Evolutionary conservation across 202 grass and related monocot genomes (phyloP), one percentile per base, ranked within the genome.

Genomic region (Panicum hallii): DNA sequence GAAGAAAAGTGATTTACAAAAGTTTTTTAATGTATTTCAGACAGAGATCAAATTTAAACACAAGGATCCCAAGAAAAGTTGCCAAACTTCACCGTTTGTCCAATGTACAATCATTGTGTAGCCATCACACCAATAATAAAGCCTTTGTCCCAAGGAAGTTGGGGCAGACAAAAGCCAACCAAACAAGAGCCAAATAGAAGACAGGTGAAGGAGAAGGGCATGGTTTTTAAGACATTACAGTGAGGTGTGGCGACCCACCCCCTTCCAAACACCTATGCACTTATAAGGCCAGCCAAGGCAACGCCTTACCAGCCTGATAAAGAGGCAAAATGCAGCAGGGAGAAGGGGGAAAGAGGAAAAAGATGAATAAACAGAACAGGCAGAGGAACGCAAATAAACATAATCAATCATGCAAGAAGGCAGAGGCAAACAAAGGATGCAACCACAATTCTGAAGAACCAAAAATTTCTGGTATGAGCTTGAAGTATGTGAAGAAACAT

Each of bases 401-500:
- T 19, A 81, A 46, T 41, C 65, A 81, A 46, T 41, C 65, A 67
- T 61, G 40, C 45, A 61, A 84, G 23, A 32, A 46, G 11, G 13
- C 70, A 82, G 47, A 32, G 54, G 30, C 40, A 72, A 82, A 67
- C 16, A 67, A 72, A 23, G 60, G 48, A 20, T 48, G 67, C 11
- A n/a, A 40, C 15, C 44, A n/a, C 6, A 44, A 20, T 79, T 78
- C 58, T 9, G 5, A 44, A 73, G 67, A n/a, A 8, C 12, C 10
- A 65, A 50, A 63, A 42, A 48, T n/a, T 56, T n/a, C 6, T 20
- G 14, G 13, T 26, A 78, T 70, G 44, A 76, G 22, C 9, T 56
- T 68, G 4, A 84, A 69, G 12, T 10, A 12, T 58, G 26, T 20
- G 28, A 72, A 78, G 67, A 83, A 84, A 36, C 44, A 71, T 72